Evolutionary conservation across 768 basidiomycete genomes (phyloP).

Genomic region (Dentipellis sp.): DNA sequence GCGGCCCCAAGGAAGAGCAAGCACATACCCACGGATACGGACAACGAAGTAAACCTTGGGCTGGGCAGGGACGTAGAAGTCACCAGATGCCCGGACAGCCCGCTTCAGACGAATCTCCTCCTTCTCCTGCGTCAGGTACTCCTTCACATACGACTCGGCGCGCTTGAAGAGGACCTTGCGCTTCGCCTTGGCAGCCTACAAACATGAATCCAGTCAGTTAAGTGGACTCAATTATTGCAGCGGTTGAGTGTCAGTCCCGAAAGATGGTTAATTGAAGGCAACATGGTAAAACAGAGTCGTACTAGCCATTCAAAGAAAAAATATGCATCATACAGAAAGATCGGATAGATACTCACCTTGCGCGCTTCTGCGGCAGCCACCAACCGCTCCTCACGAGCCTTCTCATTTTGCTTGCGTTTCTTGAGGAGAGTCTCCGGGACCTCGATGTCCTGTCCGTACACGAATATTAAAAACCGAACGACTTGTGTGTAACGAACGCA

Average conservation of each 20-base stretch:
- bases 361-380: constrained; percentile 75
- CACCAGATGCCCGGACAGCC: constrained; percentile 81
- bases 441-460: constrained; percentile 62
- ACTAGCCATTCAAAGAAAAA: constrained; percentile 74
- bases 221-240: background rate
- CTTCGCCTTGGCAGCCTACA: constrained; percentile 80
- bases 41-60: constrained; percentile 97
- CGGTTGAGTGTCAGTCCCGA: constrained; percentile 63
- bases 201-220: constrained; percentile 9
- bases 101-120: constrained; percentile 96
- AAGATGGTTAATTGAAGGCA: constrained; percentile 93
- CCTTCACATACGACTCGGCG: constrained; percentile 96
- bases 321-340: constrained; percentile 69
- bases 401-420: constrained; percentile 97
- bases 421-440: constrained; percentile 99
- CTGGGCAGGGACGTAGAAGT: constrained; percentile 97
- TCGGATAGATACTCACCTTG: constrained; percentile 53
- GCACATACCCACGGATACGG: constrained; percentile 87
- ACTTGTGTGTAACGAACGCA: constrained; percentile 1
- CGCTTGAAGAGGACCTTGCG: constrained; percentile 99
- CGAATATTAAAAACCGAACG: background rate
- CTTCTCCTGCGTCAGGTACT: constrained; percentile 86
- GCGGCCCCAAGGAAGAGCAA: constrained; percentile 6
- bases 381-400: constrained; percentile 89
- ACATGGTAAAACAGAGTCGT: constrained; percentile 40